Evolutionary conservation across 1,284 basidiomycete species (phyloP).

Genomic region (Rhizopogon hawkerae): DNA sequence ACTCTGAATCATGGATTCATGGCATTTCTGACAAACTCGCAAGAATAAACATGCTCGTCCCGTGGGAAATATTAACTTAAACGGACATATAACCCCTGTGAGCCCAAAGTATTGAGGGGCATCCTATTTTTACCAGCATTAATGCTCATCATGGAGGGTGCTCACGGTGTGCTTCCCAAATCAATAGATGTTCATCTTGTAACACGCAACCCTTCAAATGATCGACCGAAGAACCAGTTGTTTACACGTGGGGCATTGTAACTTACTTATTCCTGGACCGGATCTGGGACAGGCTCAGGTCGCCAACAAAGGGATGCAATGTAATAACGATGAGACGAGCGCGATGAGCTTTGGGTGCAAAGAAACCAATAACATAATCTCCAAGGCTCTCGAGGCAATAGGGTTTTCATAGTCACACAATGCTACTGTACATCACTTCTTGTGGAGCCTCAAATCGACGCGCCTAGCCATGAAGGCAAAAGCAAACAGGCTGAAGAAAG

Average conservation of each 20-base stretch:
- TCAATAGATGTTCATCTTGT: neutral
- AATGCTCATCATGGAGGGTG: no score
- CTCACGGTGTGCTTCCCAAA: no score
- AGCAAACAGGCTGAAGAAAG: slow-evolving; percentile 57
- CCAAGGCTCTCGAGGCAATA: neutral
- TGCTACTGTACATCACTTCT: slow-evolving; percentile 29
- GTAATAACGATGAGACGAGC: slow-evolving; percentile 28
- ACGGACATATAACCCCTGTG: slow-evolving; percentile 3
- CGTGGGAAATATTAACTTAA: slow-evolving; percentile 3
- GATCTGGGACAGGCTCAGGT: neutral
- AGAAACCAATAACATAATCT: neutral
- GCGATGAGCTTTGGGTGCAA: neutral
- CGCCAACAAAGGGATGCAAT: slow-evolving; percentile 27
- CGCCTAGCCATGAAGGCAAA: slow-evolving; percentile 54
- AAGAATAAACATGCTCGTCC: neutral
- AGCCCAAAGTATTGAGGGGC: no score
- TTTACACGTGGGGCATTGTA: no score
- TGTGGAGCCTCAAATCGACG: slow-evolving; percentile 57
- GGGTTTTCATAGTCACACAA: neutral
- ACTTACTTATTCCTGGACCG: no score
- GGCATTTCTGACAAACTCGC: neutral
- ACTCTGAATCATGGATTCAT: slow-evolving; percentile 4
- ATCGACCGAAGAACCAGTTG: slow-evolving; percentile 11
- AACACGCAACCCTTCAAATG: slow-evolving; percentile 38
- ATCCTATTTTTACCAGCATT: no score